Conservation (phyloP, 331 rosid species). For the Pyracantha coccinea region DNA sequence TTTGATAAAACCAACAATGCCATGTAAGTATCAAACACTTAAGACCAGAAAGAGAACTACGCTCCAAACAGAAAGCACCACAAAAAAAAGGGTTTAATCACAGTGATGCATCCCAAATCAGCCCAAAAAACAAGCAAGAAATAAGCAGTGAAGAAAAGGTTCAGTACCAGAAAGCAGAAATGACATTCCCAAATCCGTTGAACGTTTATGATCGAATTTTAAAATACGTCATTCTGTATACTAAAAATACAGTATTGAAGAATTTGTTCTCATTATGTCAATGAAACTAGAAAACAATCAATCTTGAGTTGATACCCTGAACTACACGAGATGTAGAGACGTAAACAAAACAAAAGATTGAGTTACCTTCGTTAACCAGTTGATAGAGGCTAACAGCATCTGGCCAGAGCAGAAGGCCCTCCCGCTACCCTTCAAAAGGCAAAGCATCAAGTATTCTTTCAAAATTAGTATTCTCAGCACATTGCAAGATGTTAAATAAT, state of each 20-base stretch:
- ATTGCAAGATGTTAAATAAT: neutral
- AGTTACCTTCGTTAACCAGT: slow-evolving; percentile 55
- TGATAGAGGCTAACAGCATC: slow-evolving; percentile 72
- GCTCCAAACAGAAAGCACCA: neutral
- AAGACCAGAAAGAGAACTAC: neutral
- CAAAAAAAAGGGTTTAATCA: neutral
- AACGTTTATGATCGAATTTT: neutral
- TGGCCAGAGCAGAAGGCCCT: slow-evolving; percentile 83
- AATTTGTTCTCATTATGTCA: neutral
- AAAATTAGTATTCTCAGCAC: neutral
- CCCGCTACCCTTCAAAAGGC: slow-evolving; percentile 73
- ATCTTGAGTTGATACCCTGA: neutral
- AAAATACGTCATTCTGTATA: neutral
- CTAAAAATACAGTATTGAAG: neutral
- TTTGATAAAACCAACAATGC: neutral
- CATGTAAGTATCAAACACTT: neutral
- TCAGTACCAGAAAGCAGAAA: neutral
- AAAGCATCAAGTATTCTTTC: slow-evolving; percentile 2
- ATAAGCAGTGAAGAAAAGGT: neutral
- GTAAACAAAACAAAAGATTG: neutral
- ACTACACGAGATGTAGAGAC: neutral
- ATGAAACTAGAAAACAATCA: neutral
- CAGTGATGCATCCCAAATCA: neutral
- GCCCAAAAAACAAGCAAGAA: neutral
- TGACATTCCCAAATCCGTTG: neutral